Evolutionary conservation across 331 rosid species (phyloP).

Genomic region (Pyrus hybrid): DNA sequence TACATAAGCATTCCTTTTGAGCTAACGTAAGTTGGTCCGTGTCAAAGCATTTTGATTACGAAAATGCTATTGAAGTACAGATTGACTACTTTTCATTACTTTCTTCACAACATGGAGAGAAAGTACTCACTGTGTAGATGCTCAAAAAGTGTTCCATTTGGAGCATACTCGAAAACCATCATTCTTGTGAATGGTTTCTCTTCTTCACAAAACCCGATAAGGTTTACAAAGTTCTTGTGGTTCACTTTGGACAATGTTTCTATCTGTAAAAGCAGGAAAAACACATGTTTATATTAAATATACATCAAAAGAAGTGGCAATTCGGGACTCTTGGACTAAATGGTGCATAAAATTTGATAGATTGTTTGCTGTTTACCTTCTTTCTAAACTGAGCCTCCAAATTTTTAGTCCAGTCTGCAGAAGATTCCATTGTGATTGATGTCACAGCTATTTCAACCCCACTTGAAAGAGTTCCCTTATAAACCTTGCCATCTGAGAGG

Average conservation of each 20-base stretch:
- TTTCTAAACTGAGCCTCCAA: constrained; percentile 61
- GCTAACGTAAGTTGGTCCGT: background rate
- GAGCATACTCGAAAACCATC: constrained; percentile 96
- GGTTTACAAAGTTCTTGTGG: constrained; percentile 88
- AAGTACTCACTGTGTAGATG: constrained; percentile 73
- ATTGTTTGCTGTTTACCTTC: constrained; percentile 43
- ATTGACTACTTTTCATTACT: background rate
- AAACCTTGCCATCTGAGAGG: constrained; percentile 46
- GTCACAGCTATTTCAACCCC: constrained; percentile 96
- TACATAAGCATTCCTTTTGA: background rate
- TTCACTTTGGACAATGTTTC: constrained; percentile 69
- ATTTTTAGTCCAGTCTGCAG: constrained; percentile 59
- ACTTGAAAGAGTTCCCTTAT: constrained; percentile 90
- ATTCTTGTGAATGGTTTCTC: constrained; percentile 85
- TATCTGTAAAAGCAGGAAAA: constrained; percentile 37
- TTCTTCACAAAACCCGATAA: constrained; percentile 85
- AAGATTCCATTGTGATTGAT: constrained; percentile 39
- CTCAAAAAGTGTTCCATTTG: constrained; percentile 89
- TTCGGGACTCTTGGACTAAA: background rate
- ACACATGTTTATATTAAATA: background rate
- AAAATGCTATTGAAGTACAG: background rate
- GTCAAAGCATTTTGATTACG: background rate
- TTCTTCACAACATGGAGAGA: background rate
- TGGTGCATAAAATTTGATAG: background rate
- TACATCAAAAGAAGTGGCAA: background rate